Base-by-base conservation (phyloP, 23 red algal species). In the Gracilaria vermiculophylla region DNA sequence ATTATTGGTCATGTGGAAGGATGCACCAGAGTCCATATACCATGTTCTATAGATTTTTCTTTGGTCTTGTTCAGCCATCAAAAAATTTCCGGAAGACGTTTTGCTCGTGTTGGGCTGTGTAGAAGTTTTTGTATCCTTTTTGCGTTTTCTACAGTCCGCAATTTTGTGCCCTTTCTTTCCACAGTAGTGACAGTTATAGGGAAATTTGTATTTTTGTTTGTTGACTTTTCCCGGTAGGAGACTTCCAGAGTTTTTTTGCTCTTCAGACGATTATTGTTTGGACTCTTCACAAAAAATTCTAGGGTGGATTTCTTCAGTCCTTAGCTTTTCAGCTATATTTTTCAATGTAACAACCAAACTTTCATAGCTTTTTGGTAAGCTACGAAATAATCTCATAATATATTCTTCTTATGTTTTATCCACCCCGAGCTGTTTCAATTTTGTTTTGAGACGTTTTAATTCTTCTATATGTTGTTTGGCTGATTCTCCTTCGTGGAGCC, bases 11-110 rank as follows among this genome's bases (percentile, higher is more conserved):
- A 83, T 83, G 43, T 65, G 37, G 21, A 58, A 65, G 2, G 49
- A 58, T 45, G 79, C 79, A 41, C 57, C 79, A 16, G 55, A 83
- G 79, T 83, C 31, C 12, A 83, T 65, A 21, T 58, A 62, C 53
- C 79, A 65, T 5, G 29, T 36, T 37, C 61, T 29, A 39, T 15
- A 66, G 36, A 2, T 39, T 37, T 39, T 39, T 36, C 35, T 66
- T n/a, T 2, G 4, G 5, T 66, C 17, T 29, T 31, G 13, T 14
- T 36, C 61, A 12, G 61, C 61, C 61, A 66, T 66, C 21, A 66
- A 34, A 66, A 34, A 35, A 21, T 66, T 66, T 3, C 10, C 10
- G 4, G 3, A 66, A 14, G 21, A 35, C 29, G 10, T n/a, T 9
- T 62, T 62, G 9, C 23, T 14, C 10, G 6, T 8, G 23, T 8